Conservation (phyloP, 345 rosid genomes). For the Luvunga scandens region DNA sequence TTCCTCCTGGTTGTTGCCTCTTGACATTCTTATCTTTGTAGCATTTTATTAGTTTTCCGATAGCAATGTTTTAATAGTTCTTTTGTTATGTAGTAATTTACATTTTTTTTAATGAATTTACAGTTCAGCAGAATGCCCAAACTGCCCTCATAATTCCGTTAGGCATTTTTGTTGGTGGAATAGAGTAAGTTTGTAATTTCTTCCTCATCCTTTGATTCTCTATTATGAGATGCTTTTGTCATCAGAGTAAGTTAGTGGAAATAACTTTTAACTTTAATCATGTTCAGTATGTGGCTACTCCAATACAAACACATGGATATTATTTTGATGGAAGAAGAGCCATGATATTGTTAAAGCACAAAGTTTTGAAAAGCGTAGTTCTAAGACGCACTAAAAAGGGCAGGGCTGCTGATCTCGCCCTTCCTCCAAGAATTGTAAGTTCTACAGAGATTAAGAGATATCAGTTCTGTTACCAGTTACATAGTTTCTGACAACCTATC, state of each 20-base stretch:
- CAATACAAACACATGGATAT: slow-evolving; percentile 58
- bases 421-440: slow-evolving; percentile 89
- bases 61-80: not conserved
- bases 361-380: slow-evolving; percentile 63
- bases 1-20: not conserved
- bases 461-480: not conserved
- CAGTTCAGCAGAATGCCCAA: slow-evolving; percentile 58
- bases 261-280: slow-evolving; percentile 6
- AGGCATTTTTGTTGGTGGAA: slow-evolving; percentile 99
- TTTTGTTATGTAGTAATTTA: slow-evolving; percentile 2
- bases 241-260: not conserved
- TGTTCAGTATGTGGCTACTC: slow-evolving; percentile 71
- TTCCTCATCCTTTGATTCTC: slow-evolving; percentile 2
- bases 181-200: slow-evolving; percentile 50
- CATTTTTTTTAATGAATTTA: slow-evolving; percentile 15
- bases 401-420: slow-evolving; percentile 98
- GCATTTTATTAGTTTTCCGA: not conserved
- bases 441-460: slow-evolving; percentile 1
- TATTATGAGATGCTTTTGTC: not conserved
- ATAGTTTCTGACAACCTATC: slow-evolving; percentile 4
- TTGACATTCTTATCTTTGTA: not conserved
- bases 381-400: slow-evolving; percentile 91
- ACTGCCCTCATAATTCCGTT: slow-evolving; percentile 76
- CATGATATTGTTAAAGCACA: slow-evolving; percentile 86
- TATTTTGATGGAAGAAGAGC: slow-evolving; percentile 54